A percentile compares a stretch with the other conserved stretches of the same genome.
phyloP scores from a whole-genome alignment of 2,329 filamentous ascomycete species.

The Fusarium fujikuroi region DNA sequence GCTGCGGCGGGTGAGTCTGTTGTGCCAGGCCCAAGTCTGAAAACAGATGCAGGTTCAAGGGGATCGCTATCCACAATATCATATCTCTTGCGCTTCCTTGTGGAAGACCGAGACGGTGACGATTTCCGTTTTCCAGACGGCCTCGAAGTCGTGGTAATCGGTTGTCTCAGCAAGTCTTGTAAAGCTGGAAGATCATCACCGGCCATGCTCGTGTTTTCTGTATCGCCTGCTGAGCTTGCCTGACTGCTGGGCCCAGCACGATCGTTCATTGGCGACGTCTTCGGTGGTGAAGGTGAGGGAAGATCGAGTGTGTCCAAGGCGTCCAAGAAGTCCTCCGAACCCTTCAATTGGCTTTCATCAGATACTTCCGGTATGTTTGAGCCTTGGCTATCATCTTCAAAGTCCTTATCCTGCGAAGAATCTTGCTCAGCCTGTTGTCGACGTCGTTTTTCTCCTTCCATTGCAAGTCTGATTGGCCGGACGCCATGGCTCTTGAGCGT shows the following conservation, averaged over 20 bases:
- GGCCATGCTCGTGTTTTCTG: slow-evolving; percentile 51
- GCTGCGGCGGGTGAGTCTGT: slow-evolving; percentile 39
- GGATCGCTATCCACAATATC: slow-evolving; percentile 49
- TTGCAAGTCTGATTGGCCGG: slow-evolving; percentile 60
- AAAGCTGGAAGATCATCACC: slow-evolving; percentile 54
- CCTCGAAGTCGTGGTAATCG: slow-evolving; percentile 17
- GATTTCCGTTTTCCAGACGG: slow-evolving; percentile 39
- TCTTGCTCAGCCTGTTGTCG: slow-evolving; percentile 60
- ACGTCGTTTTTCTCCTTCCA: slow-evolving; percentile 40
- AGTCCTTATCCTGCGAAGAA: slow-evolving; percentile 60
- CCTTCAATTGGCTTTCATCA: slow-evolving; percentile 51
- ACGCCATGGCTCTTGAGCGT: slow-evolving; percentile 65
- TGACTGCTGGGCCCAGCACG: slow-evolving; percentile 48
- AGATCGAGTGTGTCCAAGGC: slow-evolving; percentile 36
- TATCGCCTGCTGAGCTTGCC: slow-evolving; percentile 49
- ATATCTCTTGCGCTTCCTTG: slow-evolving; percentile 47
- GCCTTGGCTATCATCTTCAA: slow-evolving; percentile 62
- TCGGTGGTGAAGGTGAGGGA: slow-evolving; percentile 46
- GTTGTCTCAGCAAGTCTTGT: slow-evolving; percentile 47
- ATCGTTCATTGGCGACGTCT: slow-evolving; percentile 43
- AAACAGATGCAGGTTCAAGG: slow-evolving; percentile 40
- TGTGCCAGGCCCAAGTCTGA: slow-evolving; percentile 21
- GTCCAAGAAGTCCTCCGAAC: slow-evolving; percentile 28
- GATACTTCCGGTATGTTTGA: slow-evolving; percentile 46
- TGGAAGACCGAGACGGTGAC: slow-evolving; percentile 42